Conservation (phyloP, 2,329 filamentous ascomycete species). For the Zalaria obscura region DNA sequence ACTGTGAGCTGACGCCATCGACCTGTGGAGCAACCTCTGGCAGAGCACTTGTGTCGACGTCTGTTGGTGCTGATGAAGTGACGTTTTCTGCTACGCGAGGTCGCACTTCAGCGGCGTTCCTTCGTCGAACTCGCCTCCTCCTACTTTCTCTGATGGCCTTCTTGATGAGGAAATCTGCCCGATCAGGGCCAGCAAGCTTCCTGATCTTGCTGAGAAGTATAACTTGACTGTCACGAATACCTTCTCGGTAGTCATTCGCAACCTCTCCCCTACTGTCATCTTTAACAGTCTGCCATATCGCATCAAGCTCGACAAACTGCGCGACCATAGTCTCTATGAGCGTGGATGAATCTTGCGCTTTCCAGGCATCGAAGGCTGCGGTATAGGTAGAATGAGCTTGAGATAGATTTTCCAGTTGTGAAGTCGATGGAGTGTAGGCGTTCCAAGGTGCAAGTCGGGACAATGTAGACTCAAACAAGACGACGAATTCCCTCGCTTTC, state of each 20-base stretch:
- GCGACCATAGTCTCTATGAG: conserved; percentile 75
- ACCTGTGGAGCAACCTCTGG: background rate
- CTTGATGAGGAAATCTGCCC: conserved; percentile 58
- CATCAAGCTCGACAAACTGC: conserved; percentile 72
- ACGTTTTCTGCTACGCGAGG: conserved; percentile 45
- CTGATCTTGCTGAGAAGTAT: conserved; percentile 70
- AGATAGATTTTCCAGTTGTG: conserved; percentile 47
- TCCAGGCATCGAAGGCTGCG: conserved; percentile 72
- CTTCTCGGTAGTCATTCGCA: conserved; percentile 61
- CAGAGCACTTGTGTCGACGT: conserved; percentile 9
- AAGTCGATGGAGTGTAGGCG: conserved; percentile 50
- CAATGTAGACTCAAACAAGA: conserved; percentile 63
- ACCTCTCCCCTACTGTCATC: conserved; percentile 61
- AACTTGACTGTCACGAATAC: conserved; percentile 68
- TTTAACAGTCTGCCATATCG: conserved; percentile 72
- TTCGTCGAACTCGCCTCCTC: conserved; percentile 48
- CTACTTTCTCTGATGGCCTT: conserved; percentile 61
- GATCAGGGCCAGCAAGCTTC: conserved; percentile 56
- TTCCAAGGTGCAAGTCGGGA: conserved; percentile 52
- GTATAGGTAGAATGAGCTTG: conserved; percentile 61
- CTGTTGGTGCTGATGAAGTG: conserved; percentile 5
- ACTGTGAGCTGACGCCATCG: background rate
- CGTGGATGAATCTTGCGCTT: conserved; percentile 63
- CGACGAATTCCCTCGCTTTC: conserved; percentile 63
- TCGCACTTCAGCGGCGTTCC: conserved; percentile 53